These are phyloP conservation scores for Monosporozyma aerobia DNA, from an alignment of 805 yeast species.

Conservation along the genomic window DNA sequence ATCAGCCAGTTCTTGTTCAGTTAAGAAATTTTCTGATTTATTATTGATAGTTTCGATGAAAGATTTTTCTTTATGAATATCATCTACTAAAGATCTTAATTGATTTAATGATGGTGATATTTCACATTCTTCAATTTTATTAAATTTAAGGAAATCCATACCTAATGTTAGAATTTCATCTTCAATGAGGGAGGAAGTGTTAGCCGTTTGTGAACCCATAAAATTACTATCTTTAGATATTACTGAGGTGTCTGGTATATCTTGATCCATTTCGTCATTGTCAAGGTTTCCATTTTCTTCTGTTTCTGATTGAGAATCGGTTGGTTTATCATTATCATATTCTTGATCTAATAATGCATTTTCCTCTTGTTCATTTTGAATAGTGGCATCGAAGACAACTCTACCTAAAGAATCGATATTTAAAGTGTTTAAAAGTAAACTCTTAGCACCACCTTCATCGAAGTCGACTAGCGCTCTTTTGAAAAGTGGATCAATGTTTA, in stretches of 20 bases:
- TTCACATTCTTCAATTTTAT: conserved; percentile 26
- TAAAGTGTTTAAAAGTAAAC: conserved; percentile 54
- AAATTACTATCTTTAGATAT: neutral
- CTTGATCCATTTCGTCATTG: conserved; percentile 9
- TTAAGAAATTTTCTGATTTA: conserved; percentile 20
- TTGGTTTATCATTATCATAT: neutral
- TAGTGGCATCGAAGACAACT: conserved; percentile 56
- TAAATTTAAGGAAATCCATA: conserved; percentile 26
- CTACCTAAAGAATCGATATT: conserved; percentile 43
- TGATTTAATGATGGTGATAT: conserved; percentile 68
- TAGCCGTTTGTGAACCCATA: neutral
- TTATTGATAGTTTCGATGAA: conserved; percentile 36
- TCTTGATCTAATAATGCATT: neutral
- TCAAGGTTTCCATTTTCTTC: conserved; percentile 14
- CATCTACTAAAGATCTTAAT: conserved; percentile 48
- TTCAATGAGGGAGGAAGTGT: conserved; percentile 12
- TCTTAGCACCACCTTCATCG: conserved; percentile 77
- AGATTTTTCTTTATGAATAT: conserved; percentile 43
- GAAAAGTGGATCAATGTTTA: conserved; percentile 64
- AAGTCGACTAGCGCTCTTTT: conserved; percentile 68
- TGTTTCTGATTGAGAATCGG: conserved; percentile 3
- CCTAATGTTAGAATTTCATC: conserved; percentile 30
- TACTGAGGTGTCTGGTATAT: neutral
- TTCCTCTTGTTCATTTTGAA: conserved; percentile 21
- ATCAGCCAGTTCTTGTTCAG: conserved; percentile 25